Conservation (phyloP, 495 filamentous ascomycete genomes). For the Neurospora sp. region DNA sequence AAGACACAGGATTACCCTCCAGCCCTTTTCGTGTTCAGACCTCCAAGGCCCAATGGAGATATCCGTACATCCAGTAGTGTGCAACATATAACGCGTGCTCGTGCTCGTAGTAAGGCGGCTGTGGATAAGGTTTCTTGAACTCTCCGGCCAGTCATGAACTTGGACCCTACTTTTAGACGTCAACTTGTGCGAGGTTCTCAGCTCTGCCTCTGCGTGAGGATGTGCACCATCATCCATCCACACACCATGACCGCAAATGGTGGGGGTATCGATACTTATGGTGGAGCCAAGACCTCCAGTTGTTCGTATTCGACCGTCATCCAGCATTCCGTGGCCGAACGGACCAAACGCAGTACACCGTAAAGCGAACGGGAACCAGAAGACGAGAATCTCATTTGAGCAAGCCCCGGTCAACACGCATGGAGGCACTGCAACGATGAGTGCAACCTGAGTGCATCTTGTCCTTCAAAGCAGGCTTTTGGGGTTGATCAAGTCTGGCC, state of each 20-base stretch:
- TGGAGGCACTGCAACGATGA: neutral
- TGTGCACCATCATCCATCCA: neutral
- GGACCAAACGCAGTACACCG: neutral
- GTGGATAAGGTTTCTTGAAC: neutral
- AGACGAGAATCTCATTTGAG: neutral
- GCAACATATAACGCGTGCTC: neutral
- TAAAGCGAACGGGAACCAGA: neutral
- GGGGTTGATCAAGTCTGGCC: neutral
- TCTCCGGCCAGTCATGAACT: neutral
- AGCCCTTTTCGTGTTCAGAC: neutral
- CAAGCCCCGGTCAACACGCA: neutral
- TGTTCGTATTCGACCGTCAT: slow-evolving; percentile 13
- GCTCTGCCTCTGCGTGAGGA: neutral
- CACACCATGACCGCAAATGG: neutral
- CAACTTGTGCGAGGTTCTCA: neutral
- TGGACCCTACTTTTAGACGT: neutral
- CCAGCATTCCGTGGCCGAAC: slow-evolving; percentile 1
- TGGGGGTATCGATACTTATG: neutral
- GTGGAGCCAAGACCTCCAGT: neutral
- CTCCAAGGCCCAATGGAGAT: neutral
- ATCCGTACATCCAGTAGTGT: neutral
- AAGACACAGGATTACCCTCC: neutral
- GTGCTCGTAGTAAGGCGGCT: neutral
- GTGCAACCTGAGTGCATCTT: neutral
- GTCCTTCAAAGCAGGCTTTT: neutral